Evolutionary conservation across 2,329 filamentous ascomycete species (phyloP).

Genomic region (Stromatinia cepivora): DNA sequence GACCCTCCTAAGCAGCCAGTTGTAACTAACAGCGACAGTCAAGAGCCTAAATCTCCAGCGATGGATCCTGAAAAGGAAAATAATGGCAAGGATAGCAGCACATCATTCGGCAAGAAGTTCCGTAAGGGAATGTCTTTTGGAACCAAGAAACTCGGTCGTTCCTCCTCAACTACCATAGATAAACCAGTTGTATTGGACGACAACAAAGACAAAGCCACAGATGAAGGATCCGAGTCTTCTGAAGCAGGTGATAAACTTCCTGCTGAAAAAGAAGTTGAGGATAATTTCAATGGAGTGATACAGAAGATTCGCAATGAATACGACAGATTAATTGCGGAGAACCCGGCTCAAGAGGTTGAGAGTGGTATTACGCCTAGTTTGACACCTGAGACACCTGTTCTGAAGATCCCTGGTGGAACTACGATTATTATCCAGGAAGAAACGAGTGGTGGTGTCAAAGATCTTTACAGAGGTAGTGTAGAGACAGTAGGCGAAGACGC

Average conservation of each 20-base stretch:
- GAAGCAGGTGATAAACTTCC: conserved; percentile 62
- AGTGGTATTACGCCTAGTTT: conserved; percentile 68
- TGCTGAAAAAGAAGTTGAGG: conserved; percentile 68
- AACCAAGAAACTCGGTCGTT: conserved; percentile 79
- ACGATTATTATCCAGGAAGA: conserved; percentile 71
- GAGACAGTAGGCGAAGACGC: conserved; percentile 73
- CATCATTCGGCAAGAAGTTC: conserved; percentile 81
- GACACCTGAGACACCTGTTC: conserved; percentile 71
- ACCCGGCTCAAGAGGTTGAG: conserved; percentile 56
- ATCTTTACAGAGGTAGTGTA: conserved; percentile 89
- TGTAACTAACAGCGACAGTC: conserved; percentile 45
- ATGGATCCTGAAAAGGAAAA: conserved; percentile 53
- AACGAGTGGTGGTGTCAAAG: conserved; percentile 68
- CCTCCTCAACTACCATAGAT: conserved; percentile 63
- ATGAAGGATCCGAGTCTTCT: conserved; percentile 57
- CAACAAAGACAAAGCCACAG: conserved; percentile 78
- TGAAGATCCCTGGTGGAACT: conserved; percentile 68
- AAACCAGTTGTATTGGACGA: conserved; percentile 76
- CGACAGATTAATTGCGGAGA: conserved; percentile 63
- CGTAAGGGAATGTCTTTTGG: conserved; percentile 69
- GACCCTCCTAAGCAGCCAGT: conserved; percentile 50
- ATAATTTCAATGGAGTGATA: conserved; percentile 70
- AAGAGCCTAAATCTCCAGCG: conserved; percentile 49
- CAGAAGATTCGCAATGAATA: conserved; percentile 74
- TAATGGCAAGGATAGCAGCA: conserved; percentile 59